Base-by-base conservation (phyloP, 768 basidiomycete genomes). In the Pulveroboletus sp. region DNA sequence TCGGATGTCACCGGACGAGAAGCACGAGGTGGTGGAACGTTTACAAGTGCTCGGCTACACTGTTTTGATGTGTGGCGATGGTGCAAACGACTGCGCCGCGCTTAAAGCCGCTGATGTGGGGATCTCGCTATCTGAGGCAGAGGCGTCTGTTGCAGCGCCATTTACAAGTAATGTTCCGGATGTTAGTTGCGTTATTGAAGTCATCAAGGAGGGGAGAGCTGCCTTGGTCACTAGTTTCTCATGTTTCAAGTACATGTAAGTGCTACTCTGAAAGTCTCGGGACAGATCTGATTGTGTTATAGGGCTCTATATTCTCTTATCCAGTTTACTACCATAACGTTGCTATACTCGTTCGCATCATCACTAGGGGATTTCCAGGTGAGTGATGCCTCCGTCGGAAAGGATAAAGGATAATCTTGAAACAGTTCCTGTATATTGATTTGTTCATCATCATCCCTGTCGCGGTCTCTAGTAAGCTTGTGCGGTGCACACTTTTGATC, bases 221-320 rank as follows among this genome's bases (percentile, higher is more conserved):
- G 95, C 97, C 1, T 75, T 99, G 45, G 95, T 97, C 45, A 98
- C 97, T 1, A 95, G 93, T 66, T 99, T 99, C 70, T 94, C 93
- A 57, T 98, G 95, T 72, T 99, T 99, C 83, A 99, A 99, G 70
- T 99, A 97, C 63, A 99, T 99, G 95, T 94, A 59, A 68, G 90
- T 75, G 31, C 5, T 14, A 27, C 38, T 13, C 34, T 31, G 34
- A 25, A 39, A 19, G 35, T 42, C 19, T n/a, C 11, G 25, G 27
- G 20, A 38, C 23, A 20, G 6, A 24, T 29, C 57, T 55, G 35
- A 64, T 43, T 42, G 45, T 45, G 38, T 32, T 55, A 16, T 59
- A 98, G 94, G 95, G 97, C 97, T 0, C 69, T 99, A 37, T 99
- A 98, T 69, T 99, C 97, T 12, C 77, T 99, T 57, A 99, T 99